Evolutionary conservation across 108 stramenopile genomes (phyloP), one percentile per base, ranked within the genome.

Genomic region (Bacterosira constricta): DNA sequence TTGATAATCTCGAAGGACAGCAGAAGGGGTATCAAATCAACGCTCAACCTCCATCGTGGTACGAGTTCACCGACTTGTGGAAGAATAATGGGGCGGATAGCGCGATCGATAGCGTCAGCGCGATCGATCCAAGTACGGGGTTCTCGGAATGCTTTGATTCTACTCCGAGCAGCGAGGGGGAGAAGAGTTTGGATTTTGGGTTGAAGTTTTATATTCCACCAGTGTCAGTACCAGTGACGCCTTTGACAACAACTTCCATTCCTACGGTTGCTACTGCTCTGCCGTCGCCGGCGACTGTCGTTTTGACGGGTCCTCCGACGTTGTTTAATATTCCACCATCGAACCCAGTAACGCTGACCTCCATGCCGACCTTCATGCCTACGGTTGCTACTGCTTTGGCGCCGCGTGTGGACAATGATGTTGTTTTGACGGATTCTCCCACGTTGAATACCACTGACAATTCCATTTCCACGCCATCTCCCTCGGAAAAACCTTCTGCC

Each of bases 101-200:
- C 7, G 6, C 9, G 37, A 42, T 57, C 10, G 46, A 46, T 27
- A 57, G 23, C 2, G 63, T 54, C 11, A 58, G 53, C 23, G 46
- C 55, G 7, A 36, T 73, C 2, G 63, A 73, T 65, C 72, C 72
- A 26, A 54, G 42, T 15, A 49, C 63, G 27, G 72, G 72, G 6
- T 39, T 23, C 26, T 65, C 72, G 7, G 63, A 54, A 9, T 73
- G 72, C 38, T 73, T 73, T 58, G 52, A 45, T 44, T 21, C 59
- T 12, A 60, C 58, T 13, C n/a, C 36, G 18, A 57, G n/a, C 26
- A 26, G 26, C 27, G 26, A 50, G 1, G 23, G 60, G 11, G 53
- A 4, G 1, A 73, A 32, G 2, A 53, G 54, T 39, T 53, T 42
- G 2, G 30, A 59, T 32, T 1, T 71, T 41, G 70, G 70, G 30